phyloP scores from a whole-genome alignment of 164 flowering plant genomes.

The Magnolia changhungtana region DNA sequence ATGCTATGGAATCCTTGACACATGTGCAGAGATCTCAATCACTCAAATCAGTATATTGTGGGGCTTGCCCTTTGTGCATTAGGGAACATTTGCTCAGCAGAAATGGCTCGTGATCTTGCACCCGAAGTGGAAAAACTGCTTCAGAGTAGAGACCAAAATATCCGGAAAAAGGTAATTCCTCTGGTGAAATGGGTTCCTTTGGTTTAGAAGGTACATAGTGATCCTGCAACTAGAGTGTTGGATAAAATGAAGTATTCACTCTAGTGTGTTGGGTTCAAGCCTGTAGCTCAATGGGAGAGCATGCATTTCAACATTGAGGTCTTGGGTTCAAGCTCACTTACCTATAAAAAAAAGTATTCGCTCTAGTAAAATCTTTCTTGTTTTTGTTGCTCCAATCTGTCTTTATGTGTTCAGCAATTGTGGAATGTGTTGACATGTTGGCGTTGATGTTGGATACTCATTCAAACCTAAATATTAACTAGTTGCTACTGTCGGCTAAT shows the following conservation, averaged over 20 bases:
- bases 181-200: conserved; percentile 3
- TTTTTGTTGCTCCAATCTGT: background rate
- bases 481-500: background rate
- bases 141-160: conserved; percentile 92
- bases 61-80: conserved; percentile 99
- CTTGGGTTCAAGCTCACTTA: no score
- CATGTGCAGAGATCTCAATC: conserved; percentile 84
- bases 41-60: conserved; percentile 88
- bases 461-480: background rate
- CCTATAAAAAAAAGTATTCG: no score
- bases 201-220: background rate
- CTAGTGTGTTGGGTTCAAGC: background rate
- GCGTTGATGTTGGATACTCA: background rate
- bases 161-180: conserved; percentile 75
- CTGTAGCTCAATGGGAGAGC: background rate
- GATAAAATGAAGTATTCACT: background rate
- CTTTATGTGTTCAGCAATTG: background rate
- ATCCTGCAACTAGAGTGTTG: background rate
- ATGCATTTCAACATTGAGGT: no score
- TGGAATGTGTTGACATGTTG: no score
- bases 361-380: background rate
- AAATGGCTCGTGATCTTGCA: conserved; percentile 99
- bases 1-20: conserved; percentile 41
- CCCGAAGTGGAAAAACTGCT: conserved; percentile 96
- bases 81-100: conserved; percentile 97